phyloP scores from a whole-genome alignment of 345 rosid genomes.

The Populus davidiana region DNA sequence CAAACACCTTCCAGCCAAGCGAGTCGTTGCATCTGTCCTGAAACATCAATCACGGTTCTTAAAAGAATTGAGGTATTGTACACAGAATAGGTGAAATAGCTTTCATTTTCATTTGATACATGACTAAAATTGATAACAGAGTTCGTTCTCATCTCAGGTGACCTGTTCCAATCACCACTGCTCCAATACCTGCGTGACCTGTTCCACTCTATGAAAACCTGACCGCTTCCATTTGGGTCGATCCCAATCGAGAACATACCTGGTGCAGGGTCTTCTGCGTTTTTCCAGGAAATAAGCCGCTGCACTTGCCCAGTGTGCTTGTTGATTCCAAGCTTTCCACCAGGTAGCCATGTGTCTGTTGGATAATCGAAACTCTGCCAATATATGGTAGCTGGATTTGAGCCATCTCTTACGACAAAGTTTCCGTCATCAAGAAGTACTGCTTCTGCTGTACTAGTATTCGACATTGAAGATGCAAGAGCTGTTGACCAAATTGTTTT shows the following conservation, averaged over 20 bases:
- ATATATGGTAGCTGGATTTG: background rate
- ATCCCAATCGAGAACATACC: slow-evolving; percentile 20
- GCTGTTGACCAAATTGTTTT: background rate
- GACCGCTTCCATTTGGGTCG: slow-evolving; percentile 14
- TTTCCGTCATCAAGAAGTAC: slow-evolving; percentile 25
- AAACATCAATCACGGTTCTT: background rate
- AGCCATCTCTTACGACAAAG: slow-evolving; percentile 17
- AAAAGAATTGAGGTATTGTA: slow-evolving; percentile 5
- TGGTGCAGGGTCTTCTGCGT: slow-evolving; percentile 26
- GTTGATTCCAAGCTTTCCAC: slow-evolving; percentile 16
- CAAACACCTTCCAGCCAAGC: background rate
- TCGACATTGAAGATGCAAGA: background rate
- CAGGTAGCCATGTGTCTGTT: slow-evolving; percentile 5
- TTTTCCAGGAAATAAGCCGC: slow-evolving; percentile 21
- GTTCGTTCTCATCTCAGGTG: slow-evolving; percentile 25
- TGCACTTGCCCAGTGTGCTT: background rate
- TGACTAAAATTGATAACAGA: slow-evolving; percentile 17
- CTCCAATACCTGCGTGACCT: slow-evolving; percentile 1
- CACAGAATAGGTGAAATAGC: slow-evolving; percentile 31
- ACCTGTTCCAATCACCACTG: slow-evolving; percentile 26
- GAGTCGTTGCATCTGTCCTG: slow-evolving; percentile 12
- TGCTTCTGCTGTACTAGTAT: slow-evolving; percentile 6
- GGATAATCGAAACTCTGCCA: too few species aligned
- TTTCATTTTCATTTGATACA: slow-evolving; percentile 18
- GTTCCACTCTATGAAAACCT: slow-evolving; percentile 11